Evolutionary conservation across 164 flowering plant species (phyloP).

Genomic region (Stephania cephalantha): DNA sequence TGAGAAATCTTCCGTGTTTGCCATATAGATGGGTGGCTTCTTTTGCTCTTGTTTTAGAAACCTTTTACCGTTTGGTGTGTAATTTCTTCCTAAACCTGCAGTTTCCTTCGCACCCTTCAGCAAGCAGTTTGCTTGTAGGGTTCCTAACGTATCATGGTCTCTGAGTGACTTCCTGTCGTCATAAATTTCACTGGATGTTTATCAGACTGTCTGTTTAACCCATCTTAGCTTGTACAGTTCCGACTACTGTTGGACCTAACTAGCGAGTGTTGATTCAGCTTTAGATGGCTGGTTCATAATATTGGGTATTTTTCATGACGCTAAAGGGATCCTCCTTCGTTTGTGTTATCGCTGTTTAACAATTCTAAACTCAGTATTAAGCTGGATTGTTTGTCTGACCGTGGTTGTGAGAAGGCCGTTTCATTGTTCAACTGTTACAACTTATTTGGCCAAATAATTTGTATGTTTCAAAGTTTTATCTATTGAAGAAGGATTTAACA

Average conservation of each 20-base stretch:
- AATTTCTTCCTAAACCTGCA: slow-evolving; percentile 20
- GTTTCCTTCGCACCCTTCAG: slow-evolving; percentile 12
- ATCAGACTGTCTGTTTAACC: background rate
- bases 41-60: slow-evolving; percentile 10
- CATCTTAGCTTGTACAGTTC: background rate
- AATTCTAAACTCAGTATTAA: background rate
- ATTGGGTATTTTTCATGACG: background rate
- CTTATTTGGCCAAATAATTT: no score
- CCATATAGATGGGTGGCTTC: slow-evolving; percentile 5
- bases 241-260: background rate
- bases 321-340: background rate
- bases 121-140: slow-evolving; percentile 10
- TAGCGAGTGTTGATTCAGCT: background rate
- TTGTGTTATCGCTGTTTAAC: background rate
- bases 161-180: slow-evolving; percentile 5
- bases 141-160: slow-evolving; percentile 15
- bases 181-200: slow-evolving; percentile 3
- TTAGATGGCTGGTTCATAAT: background rate
- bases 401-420: background rate
- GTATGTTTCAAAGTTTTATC: no score
- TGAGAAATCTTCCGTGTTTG: slow-evolving; percentile 8
- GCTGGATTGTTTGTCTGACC: background rate
- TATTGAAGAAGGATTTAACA: no score
- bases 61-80: slow-evolving; percentile 18
- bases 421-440: background rate